A percentile compares a stretch with the other conserved stretches of the same genome.
phyloP scores from a whole-genome alignment of 257 asterid genomes.

The Jacaranda mimosifolia region DNA sequence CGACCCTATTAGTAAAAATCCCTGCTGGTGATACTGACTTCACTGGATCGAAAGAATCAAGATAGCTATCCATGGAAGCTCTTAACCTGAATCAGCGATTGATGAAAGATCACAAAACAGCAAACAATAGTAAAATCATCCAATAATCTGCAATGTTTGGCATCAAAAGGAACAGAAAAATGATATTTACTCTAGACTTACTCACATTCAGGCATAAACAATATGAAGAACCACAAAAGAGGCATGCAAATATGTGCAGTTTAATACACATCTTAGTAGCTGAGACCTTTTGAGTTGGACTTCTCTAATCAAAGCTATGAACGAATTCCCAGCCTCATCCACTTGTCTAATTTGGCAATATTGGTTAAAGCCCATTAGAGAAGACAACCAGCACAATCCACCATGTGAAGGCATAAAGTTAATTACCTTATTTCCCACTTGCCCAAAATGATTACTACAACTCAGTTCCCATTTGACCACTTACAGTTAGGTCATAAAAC shows the following conservation, averaged over 20 bases:
- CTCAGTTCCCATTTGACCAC: too few relatives aligned
- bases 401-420: too few relatives aligned
- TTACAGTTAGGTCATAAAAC: too few relatives aligned
- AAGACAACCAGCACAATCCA: too few relatives aligned
- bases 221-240: background rate
- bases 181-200: background rate
- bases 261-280: background rate
- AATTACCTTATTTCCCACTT: too few relatives aligned
- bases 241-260: background rate
- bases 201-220: background rate
- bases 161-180: background rate
- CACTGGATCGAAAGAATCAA: slow-evolving; percentile 81
- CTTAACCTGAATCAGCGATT: slow-evolving; percentile 68
- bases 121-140: slow-evolving; percentile 11
- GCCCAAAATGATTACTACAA: too few relatives aligned
- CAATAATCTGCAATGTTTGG: background rate
- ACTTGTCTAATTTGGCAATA: too few relatives aligned
- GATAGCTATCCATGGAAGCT: slow-evolving; percentile 84
- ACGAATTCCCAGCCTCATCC: too few relatives aligned
- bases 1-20: slow-evolving; percentile 76
- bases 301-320: too few relatives aligned
- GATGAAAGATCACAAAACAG: slow-evolving; percentile 35
- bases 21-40: slow-evolving; percentile 80
- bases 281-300: background rate
- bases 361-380: too few relatives aligned